Percentiles rank a stretch among this genome's conserved stretches.
These are phyloP conservation scores for Phytophthora pini DNA, from an alignment of 352 stramenopile species.

Conservation along the genomic window DNA sequence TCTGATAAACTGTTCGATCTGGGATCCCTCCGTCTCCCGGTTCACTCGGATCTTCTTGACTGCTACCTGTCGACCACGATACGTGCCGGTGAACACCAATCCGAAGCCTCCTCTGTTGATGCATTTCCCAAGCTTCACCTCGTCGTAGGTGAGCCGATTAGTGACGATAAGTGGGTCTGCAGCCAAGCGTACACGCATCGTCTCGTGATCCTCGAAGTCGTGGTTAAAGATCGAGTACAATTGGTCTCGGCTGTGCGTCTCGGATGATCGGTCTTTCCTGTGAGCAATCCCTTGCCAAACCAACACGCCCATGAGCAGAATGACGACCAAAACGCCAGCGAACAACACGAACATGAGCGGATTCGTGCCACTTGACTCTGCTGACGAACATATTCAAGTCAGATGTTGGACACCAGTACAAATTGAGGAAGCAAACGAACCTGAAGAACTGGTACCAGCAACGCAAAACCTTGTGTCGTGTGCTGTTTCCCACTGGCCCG, in stretches of 20 bases:
- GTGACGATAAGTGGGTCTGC: slow-evolving; percentile 54
- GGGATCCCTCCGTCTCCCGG: slow-evolving; percentile 20
- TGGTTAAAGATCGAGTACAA: slow-evolving; percentile 33
- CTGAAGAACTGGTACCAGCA: slow-evolving; percentile 7
- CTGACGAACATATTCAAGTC: neutral
- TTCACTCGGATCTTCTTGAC: slow-evolving; percentile 53
- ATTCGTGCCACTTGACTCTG: slow-evolving; percentile 12
- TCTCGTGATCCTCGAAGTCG: slow-evolving; percentile 32
- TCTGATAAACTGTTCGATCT: slow-evolving; percentile 46
- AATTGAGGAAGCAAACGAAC: slow-evolving; percentile 12
- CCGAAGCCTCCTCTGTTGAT: slow-evolving; percentile 54
- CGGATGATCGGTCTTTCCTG: slow-evolving; percentile 25
- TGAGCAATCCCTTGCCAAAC: slow-evolving; percentile 26
- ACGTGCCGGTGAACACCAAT: slow-evolving; percentile 45
- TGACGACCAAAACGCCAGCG: slow-evolving; percentile 33
- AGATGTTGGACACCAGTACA: neutral
- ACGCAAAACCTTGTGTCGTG: slow-evolving; percentile 42
- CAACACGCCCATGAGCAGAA: slow-evolving; percentile 32
- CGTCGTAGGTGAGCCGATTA: slow-evolving; percentile 43
- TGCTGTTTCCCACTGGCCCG: slow-evolving; percentile 31
- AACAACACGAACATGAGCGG: slow-evolving; percentile 29
- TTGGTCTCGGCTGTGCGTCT: slow-evolving; percentile 11
- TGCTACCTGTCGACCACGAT: slow-evolving; percentile 37
- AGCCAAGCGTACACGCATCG: slow-evolving; percentile 35
- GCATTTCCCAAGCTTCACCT: slow-evolving; percentile 45